A percentile compares a stretch with the other conserved stretches of the same genome.
These are phyloP conservation scores for Exophiala viscosa DNA, from an alignment of 2,329 filamentous ascomycete species.

Conservation along the genomic window DNA sequence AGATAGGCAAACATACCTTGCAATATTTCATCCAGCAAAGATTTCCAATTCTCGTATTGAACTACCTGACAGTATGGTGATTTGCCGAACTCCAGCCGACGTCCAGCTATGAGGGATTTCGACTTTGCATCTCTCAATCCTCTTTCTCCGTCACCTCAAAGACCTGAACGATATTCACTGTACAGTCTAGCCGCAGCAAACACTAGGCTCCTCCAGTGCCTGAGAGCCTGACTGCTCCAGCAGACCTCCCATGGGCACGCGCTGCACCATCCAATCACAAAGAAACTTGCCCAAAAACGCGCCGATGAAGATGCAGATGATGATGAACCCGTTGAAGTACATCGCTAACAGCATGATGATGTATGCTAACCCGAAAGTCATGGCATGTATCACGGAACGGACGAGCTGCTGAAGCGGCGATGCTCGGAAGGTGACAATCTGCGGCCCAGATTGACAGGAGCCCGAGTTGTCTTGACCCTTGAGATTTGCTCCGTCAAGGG, in stretches of 20 bases:
- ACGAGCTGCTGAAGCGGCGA: slow-evolving; percentile 25
- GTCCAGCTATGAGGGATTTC: no score
- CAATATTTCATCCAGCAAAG: no score
- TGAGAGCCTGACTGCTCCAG: neutral
- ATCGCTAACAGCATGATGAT: slow-evolving; percentile 69
- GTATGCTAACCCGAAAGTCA: slow-evolving; percentile 66
- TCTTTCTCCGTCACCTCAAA: neutral
- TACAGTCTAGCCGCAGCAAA: slow-evolving; percentile 19
- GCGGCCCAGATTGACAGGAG: slow-evolving; percentile 6
- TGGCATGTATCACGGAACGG: slow-evolving; percentile 21
- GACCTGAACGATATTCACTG: neutral
- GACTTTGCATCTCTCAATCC: neutral
- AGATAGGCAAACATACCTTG: neutral
- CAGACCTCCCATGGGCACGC: slow-evolving; percentile 38
- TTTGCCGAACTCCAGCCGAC: neutral
- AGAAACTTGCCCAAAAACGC: slow-evolving; percentile 68
- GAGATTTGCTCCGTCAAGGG: slow-evolving; percentile 1
- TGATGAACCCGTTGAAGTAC: slow-evolving; percentile 70
- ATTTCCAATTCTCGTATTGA: neutral
- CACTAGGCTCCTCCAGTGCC: slow-evolving; percentile 17
- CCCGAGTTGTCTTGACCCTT: neutral
- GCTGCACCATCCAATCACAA: slow-evolving; percentile 58
- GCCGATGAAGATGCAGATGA: slow-evolving; percentile 76
- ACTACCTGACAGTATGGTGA: neutral
- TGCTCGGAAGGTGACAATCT: slow-evolving; percentile 19